Percentiles rank a stretch among this genome's conserved stretches.
These are phyloP conservation scores for Boehmeria nivea DNA, from an alignment of 306 rosid species.

Conservation along the genomic window DNA sequence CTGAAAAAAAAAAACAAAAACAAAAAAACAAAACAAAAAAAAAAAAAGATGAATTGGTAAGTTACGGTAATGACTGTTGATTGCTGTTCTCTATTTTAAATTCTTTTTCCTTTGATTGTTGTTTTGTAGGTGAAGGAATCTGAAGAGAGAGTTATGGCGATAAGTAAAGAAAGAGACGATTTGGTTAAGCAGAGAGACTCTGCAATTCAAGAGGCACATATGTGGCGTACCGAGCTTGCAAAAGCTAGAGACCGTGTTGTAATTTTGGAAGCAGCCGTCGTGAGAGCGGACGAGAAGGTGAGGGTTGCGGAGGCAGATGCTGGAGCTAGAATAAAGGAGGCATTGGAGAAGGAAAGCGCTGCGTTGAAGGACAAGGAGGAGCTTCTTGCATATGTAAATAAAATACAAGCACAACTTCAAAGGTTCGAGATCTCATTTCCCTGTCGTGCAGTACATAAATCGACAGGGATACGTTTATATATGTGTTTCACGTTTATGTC, in stretches of 20 bases:
- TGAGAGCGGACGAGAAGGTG: constrained; percentile 88
- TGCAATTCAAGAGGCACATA: constrained; percentile 73
- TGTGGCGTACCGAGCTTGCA: constrained; percentile 96
- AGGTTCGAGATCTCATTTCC: constrained; percentile 51
- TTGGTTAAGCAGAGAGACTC: constrained; percentile 71
- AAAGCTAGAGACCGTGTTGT: constrained; percentile 93
- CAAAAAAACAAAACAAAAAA: too few relatives aligned
- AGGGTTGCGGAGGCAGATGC: constrained; percentile 78
- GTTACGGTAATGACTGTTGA: too few relatives aligned
- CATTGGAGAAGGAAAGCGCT: constrained; percentile 56
- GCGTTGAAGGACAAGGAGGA: constrained; percentile 78
- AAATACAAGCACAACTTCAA: constrained; percentile 80
- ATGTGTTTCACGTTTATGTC: not conserved
- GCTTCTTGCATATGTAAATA: constrained; percentile 74
- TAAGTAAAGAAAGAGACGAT: constrained; percentile 76
- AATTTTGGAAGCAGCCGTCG: constrained; percentile 78
- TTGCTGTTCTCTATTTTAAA: not conserved
- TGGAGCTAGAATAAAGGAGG: constrained; percentile 75
- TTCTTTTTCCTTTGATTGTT: constrained; percentile 12
- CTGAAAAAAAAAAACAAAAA: too few relatives aligned
- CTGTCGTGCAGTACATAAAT: constrained; percentile 12
- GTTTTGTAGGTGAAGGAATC: constrained; percentile 56
- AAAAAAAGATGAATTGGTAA: too few relatives aligned
- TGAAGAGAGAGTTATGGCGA: constrained; percentile 42
- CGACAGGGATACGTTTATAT: not conserved